Percentiles rank a stretch among this genome's conserved stretches.
phyloP scores from a whole-genome alignment of 23 red algal species.

The Cyanidioschyzon merolae region DNA sequence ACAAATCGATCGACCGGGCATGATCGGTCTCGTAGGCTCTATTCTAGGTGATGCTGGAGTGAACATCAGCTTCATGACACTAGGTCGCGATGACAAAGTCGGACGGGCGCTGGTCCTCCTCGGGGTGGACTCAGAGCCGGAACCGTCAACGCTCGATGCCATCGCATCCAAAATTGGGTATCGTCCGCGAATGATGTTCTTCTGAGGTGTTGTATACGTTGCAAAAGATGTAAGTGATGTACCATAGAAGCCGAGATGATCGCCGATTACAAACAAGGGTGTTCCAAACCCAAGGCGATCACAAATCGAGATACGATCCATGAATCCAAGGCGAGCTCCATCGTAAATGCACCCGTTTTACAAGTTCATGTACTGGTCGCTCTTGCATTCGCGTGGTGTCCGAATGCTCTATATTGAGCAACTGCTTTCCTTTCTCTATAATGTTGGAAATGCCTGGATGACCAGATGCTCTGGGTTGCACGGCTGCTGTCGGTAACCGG shows the following conservation, averaged over 20 bases:
- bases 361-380: no score
- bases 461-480: no score
- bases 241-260: background rate
- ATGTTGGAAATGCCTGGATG: no score
- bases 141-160: constrained; percentile 33
- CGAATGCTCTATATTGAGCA: no score
- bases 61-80: constrained; percentile 89
- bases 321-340: no score
- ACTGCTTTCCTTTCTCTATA: no score
- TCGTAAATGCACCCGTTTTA: no score
- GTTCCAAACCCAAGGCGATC: no score
- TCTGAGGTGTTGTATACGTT: constrained; percentile 19
- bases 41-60: constrained; percentile 73
- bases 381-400: no score
- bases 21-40: constrained; percentile 74
- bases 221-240: background rate
- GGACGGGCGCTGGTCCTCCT: constrained; percentile 67
- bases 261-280: background rate
- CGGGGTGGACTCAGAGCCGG: constrained; percentile 59
- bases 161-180: constrained; percentile 37
- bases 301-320: no score
- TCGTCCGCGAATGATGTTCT: constrained; percentile 54
- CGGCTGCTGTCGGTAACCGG: no score
- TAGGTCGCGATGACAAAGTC: constrained; percentile 50
- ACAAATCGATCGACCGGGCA: constrained; percentile 78